Evolutionary conservation across 768 basidiomycete species (phyloP).

Genomic region (Xerocomus spinulosus): DNA sequence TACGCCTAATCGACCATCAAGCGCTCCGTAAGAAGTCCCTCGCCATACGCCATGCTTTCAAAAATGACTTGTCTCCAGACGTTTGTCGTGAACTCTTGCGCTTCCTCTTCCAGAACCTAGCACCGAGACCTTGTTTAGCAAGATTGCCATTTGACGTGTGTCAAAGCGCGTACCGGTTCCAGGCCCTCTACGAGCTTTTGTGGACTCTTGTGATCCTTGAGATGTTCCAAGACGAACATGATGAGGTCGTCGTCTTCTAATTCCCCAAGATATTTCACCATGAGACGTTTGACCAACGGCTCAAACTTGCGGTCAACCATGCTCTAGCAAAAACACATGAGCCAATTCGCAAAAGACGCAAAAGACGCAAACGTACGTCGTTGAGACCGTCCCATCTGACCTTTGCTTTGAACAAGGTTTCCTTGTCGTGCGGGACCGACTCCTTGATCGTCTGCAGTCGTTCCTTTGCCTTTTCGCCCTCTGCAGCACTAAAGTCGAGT

Average conservation of each 20-base stretch:
- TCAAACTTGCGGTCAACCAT: conserved; percentile 85
- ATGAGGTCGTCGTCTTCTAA: conserved; percentile 91
- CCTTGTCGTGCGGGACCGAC: conserved; percentile 73
- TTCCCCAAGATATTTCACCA: conserved; percentile 86
- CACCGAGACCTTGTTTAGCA: not conserved
- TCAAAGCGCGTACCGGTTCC: conserved; percentile 68
- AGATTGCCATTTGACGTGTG: not conserved
- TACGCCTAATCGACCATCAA: conserved; percentile 65
- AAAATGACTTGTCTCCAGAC: conserved; percentile 94
- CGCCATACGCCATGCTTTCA: conserved; percentile 90
- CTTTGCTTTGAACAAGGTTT: conserved; percentile 75
- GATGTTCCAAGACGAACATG: conserved; percentile 89
- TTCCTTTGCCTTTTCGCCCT: conserved; percentile 76
- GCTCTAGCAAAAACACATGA: conserved; percentile 42
- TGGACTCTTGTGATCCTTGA: conserved; percentile 86
- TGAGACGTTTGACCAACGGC: conserved; percentile 74
- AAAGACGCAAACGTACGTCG: conserved; percentile 53
- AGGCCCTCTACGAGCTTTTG: conserved; percentile 84
- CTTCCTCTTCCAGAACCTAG: conserved; percentile 92
- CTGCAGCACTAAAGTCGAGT: conserved; percentile 83
- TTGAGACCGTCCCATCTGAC: conserved; percentile 90
- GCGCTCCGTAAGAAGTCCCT: conserved; percentile 82
- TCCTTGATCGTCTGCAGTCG: conserved; percentile 72
- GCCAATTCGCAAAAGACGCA: conserved; percentile 2
- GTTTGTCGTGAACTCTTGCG: conserved; percentile 65